A percentile compares a stretch with the other conserved stretches of the same genome.
phyloP scores from a whole-genome alignment of 2,329 filamentous ascomycete species.

The Botrytis medusae region DNA sequence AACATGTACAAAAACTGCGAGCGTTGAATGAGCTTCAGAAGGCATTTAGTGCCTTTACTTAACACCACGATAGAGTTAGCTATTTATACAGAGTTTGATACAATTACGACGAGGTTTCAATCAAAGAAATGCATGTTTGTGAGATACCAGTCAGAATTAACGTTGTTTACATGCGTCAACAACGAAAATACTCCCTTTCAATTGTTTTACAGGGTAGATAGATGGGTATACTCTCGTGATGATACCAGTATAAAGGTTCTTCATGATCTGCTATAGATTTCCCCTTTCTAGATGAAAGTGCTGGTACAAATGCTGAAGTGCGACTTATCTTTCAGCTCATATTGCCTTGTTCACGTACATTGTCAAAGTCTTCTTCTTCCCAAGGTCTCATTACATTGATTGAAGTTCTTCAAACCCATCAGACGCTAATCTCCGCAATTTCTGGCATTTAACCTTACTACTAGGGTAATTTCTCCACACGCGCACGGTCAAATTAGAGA shows the following conservation, averaged over 20 bases:
- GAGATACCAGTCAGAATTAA: neutral
- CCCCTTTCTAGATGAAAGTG: neutral
- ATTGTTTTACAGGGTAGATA: neutral
- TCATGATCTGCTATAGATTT: neutral
- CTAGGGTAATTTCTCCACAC: neutral
- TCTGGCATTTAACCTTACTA: neutral
- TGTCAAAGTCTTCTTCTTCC: neutral
- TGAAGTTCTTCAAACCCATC: neutral
- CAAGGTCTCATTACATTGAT: neutral
- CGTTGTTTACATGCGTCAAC: neutral
- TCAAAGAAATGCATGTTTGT: neutral
- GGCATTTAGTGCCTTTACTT: neutral
- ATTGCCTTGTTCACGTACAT: neutral
- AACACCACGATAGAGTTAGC: conserved; percentile 7
- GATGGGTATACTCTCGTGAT: no score
- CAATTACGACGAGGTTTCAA: neutral
- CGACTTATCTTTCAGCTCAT: neutral
- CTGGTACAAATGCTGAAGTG: neutral
- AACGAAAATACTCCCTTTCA: neutral
- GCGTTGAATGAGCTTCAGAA: neutral
- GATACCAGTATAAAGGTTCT: neutral
- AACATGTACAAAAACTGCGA: conserved; percentile 10
- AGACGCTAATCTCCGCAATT: conserved; percentile 10
- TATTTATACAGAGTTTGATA: conserved; percentile 1
- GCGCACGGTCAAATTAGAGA: neutral